These are phyloP conservation scores for Penicillium sp. DNA, from an alignment of 2,329 filamentous ascomycete genomes.

Conservation along the genomic window DNA sequence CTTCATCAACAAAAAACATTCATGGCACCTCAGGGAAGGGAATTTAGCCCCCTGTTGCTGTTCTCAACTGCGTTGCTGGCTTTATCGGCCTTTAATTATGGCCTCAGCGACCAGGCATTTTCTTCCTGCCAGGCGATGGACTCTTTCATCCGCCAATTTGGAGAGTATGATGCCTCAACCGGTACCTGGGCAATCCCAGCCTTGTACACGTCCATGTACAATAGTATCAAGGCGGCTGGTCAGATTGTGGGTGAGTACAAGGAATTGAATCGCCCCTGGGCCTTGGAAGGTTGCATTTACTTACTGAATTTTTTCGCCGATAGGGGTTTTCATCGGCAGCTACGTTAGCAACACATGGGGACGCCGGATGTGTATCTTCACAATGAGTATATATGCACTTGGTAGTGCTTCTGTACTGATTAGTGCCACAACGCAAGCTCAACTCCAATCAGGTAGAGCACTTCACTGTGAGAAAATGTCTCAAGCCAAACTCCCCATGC, in stretches of 20 bases:
- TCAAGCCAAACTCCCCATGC: too few relatives aligned
- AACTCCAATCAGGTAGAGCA: conserved; percentile 13
- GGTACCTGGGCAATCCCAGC: background rate
- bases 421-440: conserved; percentile 13
- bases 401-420: conserved; percentile 16
- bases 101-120: conserved; percentile 18
- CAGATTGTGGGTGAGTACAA: conserved; percentile 8
- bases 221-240: conserved; percentile 15
- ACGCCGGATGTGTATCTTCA: conserved; percentile 18
- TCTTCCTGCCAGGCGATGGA: conserved; percentile 17
- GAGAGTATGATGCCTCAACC: conserved; percentile 2
- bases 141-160: conserved; percentile 12
- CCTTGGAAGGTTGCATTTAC: background rate
- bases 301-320: too few relatives aligned
- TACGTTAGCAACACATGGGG: conserved; percentile 17
- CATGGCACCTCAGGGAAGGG: background rate
- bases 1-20: too few relatives aligned
- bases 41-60: conserved; percentile 11
- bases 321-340: conserved; percentile 16
- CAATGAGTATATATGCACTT: conserved; percentile 17
- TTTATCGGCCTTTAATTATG: conserved; percentile 17
- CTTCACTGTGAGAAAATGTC: conserved; percentile 13
- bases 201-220: conserved; percentile 14
- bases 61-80: conserved; percentile 9
- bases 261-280: background rate